Base-by-base conservation (phyloP, 148 eudicot genomes). In the Dysphania ambrosioides region DNA sequence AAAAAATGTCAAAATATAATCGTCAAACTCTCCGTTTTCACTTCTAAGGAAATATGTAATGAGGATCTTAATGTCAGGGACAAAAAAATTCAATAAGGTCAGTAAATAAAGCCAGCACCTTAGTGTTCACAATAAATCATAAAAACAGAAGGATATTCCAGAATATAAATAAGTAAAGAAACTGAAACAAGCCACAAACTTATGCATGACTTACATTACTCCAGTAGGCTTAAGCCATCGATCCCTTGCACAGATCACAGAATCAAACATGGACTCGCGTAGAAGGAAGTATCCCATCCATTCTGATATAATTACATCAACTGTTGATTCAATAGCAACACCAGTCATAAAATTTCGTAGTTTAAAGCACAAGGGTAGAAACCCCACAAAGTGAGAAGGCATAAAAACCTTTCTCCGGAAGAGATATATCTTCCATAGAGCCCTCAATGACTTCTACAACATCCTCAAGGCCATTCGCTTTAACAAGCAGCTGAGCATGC, bases 231-330 rank as follows among this genome's bases (percentile, higher is more conserved):
- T 95, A 77, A 95, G 74, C 99, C 99, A 95, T 75, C 92, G 88
- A 71, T 95, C 99, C 55, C 99, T 94, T 24, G 99, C 99, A 72
- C 85, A 95, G 64, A 95, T 89, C 34, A 95, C 99, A 53, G 99
- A 95, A 78, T 95, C 99, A 72, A 95, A 89, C 99, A 95, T 95
- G 68, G 99, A 95, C 79, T 95, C 99, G 59, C 99, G 97, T 23
- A 95, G 89, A 71, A 95, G 97, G 80, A 95, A 95, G 82, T 95
- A 92, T 24, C 99, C 99, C 99, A 95, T 95, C 99, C 99, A 95
- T 79, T 95, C 99, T 0, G 99, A 95, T 74, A 95, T 95, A 55
- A 95, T 95, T 42, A 95, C 91, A 85, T 95, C 99, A 77, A 95
- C 99, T 95, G 88, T 78, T 56, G 76, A 82, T 60, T 75, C 77